Base-by-base conservation (phyloP, 768 basidiomycete genomes). In the Phlebiopsis flavidoalba region DNA sequence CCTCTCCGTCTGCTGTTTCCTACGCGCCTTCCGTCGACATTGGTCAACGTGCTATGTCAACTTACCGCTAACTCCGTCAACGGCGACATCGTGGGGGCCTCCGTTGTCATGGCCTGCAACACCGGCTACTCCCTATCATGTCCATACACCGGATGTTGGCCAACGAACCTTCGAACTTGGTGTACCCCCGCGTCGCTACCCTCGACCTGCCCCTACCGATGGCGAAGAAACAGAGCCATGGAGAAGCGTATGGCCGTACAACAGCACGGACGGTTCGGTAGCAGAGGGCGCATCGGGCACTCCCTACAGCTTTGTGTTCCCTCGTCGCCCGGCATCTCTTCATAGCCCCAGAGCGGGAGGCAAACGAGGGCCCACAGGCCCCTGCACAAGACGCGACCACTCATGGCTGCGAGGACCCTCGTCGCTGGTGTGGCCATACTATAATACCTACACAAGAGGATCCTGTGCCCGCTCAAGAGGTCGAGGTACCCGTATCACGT, bases 31-130 rank as follows among this genome's bases (percentile, higher is more conserved):
- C 57, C n/a, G 57, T 58, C n/a, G 77, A 82, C 64, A 51, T 83
- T 31, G 80, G 69, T 5, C 67, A 69, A 26, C 70, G 79, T 33
- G 66, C 70, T 35, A 66, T 73, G 33, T 73, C 62, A 10, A 78
- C 77, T 64, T 72, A 22, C 80, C 80, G 6, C 68, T 67, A 3
- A 78, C 79, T 31, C 81, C 79, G 21, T 70, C 73, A 15, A 77
- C 76, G 35, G 77, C 79, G 15, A 81, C 82, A 4, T 76, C 75
- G 14, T 83, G 82, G 82, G 83, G 80, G 50, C 75, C 78, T 15
- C 79, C 79, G 10, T 66, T 58, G 31, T 78, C 75, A 8, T 80
- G 73, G 67, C 76, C 77, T 60, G 69, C 76, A 8, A 76, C 73
- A 53, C 76, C 77, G 10, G 56, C 64, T 17, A 73, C 76, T 8